Evolutionary conservation across 2,329 filamentous ascomycete species (phyloP), one percentile per base, ranked within the genome.

Genomic region (Colletotrichum sp.): DNA sequence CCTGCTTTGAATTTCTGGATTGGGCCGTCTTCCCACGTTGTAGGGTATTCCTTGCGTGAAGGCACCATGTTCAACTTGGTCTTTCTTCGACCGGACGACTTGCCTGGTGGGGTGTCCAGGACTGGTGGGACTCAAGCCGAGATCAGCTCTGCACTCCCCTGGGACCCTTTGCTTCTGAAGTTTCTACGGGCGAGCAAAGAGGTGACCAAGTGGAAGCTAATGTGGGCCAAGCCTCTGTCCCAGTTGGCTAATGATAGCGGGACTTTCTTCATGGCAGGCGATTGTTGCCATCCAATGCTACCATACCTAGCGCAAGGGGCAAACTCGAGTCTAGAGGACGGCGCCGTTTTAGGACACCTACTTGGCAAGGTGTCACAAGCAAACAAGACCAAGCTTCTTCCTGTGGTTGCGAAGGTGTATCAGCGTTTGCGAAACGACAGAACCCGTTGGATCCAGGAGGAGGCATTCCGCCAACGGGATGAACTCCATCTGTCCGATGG

Each of bases 1-100:
- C 88, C 89, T 2, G 84, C 86, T 36, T 86, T 90, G 6, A 87
- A 90, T 76, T 88, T 90, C 76, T 90, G 90, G 89, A 80, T 90
- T 21, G 89, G 89, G 0, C 89, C 89, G 1, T 81, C 85, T 59
- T 83, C 83, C 16, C 89, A 91, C 77, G 88, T 86, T 4, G 86
- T 89, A 26, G 84, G 84, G 63, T 89, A 89, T 73, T 81, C 86
- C 4, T 79, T 89, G 5, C 81, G 84, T 62, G 84, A 81, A 8
- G 86, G 85, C 18, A 79, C 82, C 24, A 80, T 85, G 36, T 87
- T 86, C 78, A 88, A 89, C 77, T 82, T 89, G 64, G 87, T 43
- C 14, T 55, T 66, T n/a, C 63, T 66, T 26, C 24, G n/a, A 30
- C 63, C 63, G 14, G 63, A 66, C 14, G 28, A 48, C 34, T 16